Conservation (phyloP, 208 protist species). For the Eutreptiella sp. region DNA sequence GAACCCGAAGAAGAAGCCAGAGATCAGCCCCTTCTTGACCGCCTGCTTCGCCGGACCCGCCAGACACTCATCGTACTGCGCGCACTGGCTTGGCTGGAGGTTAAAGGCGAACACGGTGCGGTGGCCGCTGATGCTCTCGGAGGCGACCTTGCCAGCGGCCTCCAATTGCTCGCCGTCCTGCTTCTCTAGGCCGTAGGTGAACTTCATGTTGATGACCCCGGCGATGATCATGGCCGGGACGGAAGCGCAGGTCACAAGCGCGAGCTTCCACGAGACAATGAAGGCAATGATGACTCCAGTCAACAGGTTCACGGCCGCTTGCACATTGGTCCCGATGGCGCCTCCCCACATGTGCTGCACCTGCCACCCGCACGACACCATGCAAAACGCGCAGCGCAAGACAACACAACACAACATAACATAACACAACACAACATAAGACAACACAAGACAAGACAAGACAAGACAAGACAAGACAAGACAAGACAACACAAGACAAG, state of each 20-base stretch:
- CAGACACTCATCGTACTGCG: slow-evolving; percentile 31
- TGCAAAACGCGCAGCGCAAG: no score
- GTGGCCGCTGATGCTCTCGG: slow-evolving; percentile 57
- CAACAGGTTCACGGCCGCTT: slow-evolving; percentile 44
- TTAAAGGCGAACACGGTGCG: slow-evolving; percentile 68
- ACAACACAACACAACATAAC: no score
- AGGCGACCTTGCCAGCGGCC: slow-evolving; percentile 55
- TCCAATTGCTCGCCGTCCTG: slow-evolving; percentile 39
- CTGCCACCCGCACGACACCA: slow-evolving; percentile 68
- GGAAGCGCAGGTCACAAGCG: slow-evolving; percentile 49
- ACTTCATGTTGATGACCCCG: slow-evolving; percentile 39
- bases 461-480: no score
- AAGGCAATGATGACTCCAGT: slow-evolving; percentile 54
- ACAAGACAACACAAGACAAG: no score
- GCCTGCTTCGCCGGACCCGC: slow-evolving; percentile 23
- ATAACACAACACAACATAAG: no score
- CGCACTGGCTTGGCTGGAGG: slow-evolving; percentile 43
- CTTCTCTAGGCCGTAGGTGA: slow-evolving; percentile 44
- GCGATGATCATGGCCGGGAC: slow-evolving; percentile 48
- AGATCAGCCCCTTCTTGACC: slow-evolving; percentile 34
- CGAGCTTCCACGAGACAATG: slow-evolving; percentile 62
- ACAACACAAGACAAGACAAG: no score
- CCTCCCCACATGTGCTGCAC: slow-evolving; percentile 64
- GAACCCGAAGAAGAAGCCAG: slow-evolving; percentile 46
- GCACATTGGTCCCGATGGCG: slow-evolving; percentile 51